A percentile compares a stretch with the other conserved stretches of the same genome.
Conservation (phyloP, 495 filamentous ascomycete species). For the Penicillium lividum region DNA sequence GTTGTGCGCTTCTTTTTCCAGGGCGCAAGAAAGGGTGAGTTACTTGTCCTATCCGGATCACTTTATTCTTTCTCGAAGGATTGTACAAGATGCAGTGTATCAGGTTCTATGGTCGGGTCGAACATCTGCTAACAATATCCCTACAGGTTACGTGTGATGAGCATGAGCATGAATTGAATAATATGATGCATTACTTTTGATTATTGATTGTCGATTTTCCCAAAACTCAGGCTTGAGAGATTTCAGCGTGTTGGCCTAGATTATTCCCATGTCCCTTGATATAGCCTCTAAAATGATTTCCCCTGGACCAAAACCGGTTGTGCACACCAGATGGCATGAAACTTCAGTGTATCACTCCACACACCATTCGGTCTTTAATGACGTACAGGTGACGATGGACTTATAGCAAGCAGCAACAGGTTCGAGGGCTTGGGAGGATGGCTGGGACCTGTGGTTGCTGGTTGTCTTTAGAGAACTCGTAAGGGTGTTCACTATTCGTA, state of each 20-base stretch:
- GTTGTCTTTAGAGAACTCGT: background rate
- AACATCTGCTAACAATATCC: conserved; percentile 6
- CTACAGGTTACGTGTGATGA: conserved; percentile 46
- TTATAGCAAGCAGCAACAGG: background rate
- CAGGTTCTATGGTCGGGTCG: background rate
- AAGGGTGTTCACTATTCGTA: background rate
- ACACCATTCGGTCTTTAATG: background rate
- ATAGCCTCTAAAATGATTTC: conserved; percentile 26
- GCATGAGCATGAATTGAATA: conserved; percentile 40
- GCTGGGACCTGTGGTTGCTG: background rate
- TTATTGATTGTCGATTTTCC: conserved; percentile 18
- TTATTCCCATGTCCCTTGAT: conserved; percentile 13
- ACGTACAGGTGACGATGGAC: background rate
- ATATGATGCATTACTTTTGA: conserved; percentile 33
- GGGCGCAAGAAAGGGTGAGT: conserved; percentile 72
- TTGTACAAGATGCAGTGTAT: background rate
- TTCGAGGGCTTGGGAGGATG: background rate
- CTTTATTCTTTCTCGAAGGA: background rate
- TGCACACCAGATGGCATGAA: conserved; percentile 15
- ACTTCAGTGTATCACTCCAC: background rate
- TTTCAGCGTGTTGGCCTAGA: conserved; percentile 23
- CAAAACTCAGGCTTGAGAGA: conserved; percentile 4
- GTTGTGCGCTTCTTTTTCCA: conserved; percentile 99
- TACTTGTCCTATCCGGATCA: background rate
- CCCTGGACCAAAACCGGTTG: conserved; percentile 18